These are phyloP conservation scores for Auricularia sp. DNA, from an alignment of 768 basidiomycete species.

Conservation along the genomic window DNA sequence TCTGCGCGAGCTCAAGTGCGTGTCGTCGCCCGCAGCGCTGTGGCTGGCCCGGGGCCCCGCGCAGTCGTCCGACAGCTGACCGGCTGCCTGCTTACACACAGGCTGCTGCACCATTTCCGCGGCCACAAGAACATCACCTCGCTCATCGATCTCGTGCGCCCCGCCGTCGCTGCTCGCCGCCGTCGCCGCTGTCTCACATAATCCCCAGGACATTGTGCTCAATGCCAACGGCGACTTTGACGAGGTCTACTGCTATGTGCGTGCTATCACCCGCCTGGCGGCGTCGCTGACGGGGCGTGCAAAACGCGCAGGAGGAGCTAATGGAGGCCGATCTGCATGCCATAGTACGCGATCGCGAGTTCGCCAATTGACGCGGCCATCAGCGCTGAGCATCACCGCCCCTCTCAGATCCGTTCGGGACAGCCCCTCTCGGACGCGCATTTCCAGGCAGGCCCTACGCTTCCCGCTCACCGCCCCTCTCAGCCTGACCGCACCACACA, in stretches of 20 bases:
- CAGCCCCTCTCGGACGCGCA: slow-evolving; percentile 85
- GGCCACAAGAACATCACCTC: slow-evolving; percentile 88
- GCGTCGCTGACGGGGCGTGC: not conserved
- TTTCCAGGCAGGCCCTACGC: slow-evolving; percentile 41
- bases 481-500: not conserved
- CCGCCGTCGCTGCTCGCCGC: not conserved
- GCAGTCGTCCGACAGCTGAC: slow-evolving; percentile 8
- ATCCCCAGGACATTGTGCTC: slow-evolving; percentile 96
- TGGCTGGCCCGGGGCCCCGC: not conserved
- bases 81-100: slow-evolving; percentile 18
- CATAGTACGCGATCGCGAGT: slow-evolving; percentile 48
- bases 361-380: not conserved
- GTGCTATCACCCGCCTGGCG: slow-evolving; percentile 18
- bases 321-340: slow-evolving; percentile 99
- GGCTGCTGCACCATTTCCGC: slow-evolving; percentile 92
- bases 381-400: slow-evolving; percentile 4
- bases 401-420: slow-evolving; percentile 64
- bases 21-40: slow-evolving; percentile 5
- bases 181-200: slow-evolving; percentile 41
- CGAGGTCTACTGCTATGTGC: slow-evolving; percentile 87
- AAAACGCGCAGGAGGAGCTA: slow-evolving; percentile 70
- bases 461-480: not conserved
- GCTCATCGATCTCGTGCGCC: not conserved
- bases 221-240: slow-evolving; percentile 87
- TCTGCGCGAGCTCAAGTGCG: slow-evolving; percentile 83